These are phyloP conservation scores for Nigrospora oryzae DNA, from an alignment of 2,329 filamentous ascomycete species.

Conservation along the genomic window DNA sequence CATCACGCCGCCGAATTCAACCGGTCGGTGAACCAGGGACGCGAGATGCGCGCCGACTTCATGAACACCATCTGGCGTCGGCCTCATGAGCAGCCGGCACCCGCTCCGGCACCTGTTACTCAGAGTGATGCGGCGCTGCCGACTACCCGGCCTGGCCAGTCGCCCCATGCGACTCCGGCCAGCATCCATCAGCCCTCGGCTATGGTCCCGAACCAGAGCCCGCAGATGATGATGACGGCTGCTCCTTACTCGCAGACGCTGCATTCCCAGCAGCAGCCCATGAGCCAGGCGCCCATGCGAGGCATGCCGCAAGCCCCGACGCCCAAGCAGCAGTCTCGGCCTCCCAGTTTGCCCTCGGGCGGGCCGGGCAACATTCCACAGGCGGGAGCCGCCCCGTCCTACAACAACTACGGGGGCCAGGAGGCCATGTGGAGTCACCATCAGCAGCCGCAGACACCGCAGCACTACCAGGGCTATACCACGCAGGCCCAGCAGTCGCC, in stretches of 20 bases:
- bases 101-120: conserved; percentile 34
- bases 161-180: conserved; percentile 44
- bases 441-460: conserved; percentile 55
- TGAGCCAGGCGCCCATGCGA: conserved; percentile 65
- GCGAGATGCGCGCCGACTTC: conserved; percentile 70
- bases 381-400: conserved; percentile 35
- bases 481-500: conserved; percentile 39
- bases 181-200: conserved; percentile 36
- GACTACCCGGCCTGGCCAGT: conserved; percentile 46
- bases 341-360: conserved; percentile 50
- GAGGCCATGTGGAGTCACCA: conserved; percentile 49
- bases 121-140: conserved; percentile 28
- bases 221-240: conserved; percentile 58
- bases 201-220: conserved; percentile 52
- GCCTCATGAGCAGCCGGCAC: conserved; percentile 66
- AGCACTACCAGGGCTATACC: conserved; percentile 46
- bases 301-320: conserved; percentile 53
- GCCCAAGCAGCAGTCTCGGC: conserved; percentile 61
- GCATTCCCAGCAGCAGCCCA: conserved; percentile 62
- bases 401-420: conserved; percentile 50
- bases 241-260: conserved; percentile 63
- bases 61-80: conserved; percentile 75
- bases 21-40: conserved; percentile 71
- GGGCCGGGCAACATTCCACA: conserved; percentile 44
- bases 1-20: conserved; percentile 88